A percentile compares a stretch with the other conserved stretches of the same genome.
Evolutionary conservation across 208 protist genomes (phyloP).

Genomic region (Acanthamoeba lenticulata): DNA sequence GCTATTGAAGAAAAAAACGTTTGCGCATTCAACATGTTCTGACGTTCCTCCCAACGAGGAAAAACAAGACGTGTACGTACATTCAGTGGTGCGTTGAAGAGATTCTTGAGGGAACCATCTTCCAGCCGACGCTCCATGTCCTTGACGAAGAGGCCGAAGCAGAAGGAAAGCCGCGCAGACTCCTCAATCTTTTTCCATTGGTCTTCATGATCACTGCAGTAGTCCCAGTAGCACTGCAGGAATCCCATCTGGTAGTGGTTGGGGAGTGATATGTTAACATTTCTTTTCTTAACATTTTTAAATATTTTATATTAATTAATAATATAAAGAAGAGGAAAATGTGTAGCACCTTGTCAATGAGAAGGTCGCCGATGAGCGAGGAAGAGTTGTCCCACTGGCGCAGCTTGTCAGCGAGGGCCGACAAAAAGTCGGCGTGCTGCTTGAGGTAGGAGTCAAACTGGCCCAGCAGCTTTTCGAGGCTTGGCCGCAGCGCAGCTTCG

Average conservation of each 20-base stretch:
- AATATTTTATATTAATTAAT: too few species aligned
- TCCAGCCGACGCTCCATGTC: not conserved
- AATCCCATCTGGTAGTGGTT: not conserved
- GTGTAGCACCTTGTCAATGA: conserved; percentile 14
- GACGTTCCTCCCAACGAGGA: not conserved
- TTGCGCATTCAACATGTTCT: too few species aligned
- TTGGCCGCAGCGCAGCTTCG: not conserved
- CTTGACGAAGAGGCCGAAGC: not conserved
- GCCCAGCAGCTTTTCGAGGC: not conserved
- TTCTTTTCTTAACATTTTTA: too few species aligned
- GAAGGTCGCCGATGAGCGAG: not conserved
- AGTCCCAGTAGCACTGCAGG: conserved; percentile 34
- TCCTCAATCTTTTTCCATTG: conserved; percentile 1
- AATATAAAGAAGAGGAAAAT: not conserved
- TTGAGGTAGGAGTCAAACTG: conserved; percentile 28
- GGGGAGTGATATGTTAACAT: too few species aligned
- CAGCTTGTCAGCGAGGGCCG: not conserved
- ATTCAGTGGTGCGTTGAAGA: not conserved
- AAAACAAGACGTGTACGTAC: not conserved
- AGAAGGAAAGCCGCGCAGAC: not conserved
- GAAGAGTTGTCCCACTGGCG: not conserved
- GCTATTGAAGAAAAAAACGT: not conserved
- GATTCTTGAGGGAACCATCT: not conserved
- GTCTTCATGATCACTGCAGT: not conserved
- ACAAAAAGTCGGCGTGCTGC: not conserved